Percentiles rank a stretch among this genome's conserved stretches.
Conservation (phyloP, 305 asterid genomes). For the Lippia alba region DNA sequence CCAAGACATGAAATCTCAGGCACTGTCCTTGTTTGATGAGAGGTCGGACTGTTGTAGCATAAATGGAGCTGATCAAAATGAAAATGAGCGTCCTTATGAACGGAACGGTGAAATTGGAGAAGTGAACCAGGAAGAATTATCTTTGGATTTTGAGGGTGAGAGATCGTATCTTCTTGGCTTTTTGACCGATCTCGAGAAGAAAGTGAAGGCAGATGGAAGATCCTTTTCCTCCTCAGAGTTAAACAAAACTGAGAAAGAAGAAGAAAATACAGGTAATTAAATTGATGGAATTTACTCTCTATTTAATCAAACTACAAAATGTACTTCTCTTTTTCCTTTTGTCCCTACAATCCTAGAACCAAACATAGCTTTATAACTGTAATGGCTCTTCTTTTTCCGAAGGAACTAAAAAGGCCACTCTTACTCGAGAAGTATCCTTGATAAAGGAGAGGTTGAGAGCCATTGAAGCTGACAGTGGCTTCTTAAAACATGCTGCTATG, state of each 20-base stretch:
- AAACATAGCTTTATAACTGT: background rate
- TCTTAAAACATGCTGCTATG: conserved; percentile 83
- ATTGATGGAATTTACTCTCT: background rate
- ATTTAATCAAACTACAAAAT: background rate
- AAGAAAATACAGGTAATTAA: conserved; percentile 47
- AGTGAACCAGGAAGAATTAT: conserved; percentile 43
- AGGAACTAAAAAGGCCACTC: conserved; percentile 51
- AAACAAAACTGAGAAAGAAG: conserved; percentile 37
- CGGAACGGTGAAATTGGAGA: conserved; percentile 36
- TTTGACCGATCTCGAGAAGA: conserved; percentile 57
- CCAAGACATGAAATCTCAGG: conserved; percentile 65
- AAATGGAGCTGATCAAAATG: conserved; percentile 44
- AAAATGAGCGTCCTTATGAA: conserved; percentile 39
- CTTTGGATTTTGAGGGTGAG: conserved; percentile 61
- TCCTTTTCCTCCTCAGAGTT: conserved; percentile 29
- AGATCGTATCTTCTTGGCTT: conserved; percentile 58
- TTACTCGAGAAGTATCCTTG: conserved; percentile 66
- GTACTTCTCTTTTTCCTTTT: background rate
- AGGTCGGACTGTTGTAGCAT: conserved; percentile 57
- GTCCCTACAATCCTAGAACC: too few species aligned
- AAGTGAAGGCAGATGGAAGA: conserved; percentile 43
- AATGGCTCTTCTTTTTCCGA: background rate
- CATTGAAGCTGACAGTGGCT: conserved; percentile 84
- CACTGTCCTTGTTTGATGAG: conserved; percentile 50
- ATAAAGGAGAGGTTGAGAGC: conserved; percentile 78